A percentile compares a stretch with the other conserved stretches of the same genome.
Evolutionary conservation across 257 asterid genomes (phyloP).

Genomic region (Solanum chilense): DNA sequence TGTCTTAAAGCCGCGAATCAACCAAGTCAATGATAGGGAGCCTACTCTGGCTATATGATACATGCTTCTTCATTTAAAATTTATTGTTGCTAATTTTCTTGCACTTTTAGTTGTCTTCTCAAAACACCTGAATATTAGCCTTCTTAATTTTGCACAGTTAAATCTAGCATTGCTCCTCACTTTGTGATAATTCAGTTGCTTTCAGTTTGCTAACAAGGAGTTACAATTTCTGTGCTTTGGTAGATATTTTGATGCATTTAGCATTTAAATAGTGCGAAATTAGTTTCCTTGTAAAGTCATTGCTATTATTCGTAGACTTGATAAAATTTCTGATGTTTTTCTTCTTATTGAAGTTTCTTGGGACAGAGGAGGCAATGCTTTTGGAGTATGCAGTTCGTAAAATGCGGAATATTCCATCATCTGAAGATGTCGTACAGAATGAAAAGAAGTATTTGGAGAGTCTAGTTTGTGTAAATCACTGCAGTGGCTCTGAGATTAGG

Average conservation of each 20-base stretch:
- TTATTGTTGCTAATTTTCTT: neutral
- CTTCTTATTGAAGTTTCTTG: constrained; percentile 57
- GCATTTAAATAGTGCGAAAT: neutral
- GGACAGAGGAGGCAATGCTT: constrained; percentile 52
- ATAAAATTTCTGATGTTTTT: constrained; percentile 17
- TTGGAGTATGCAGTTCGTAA: constrained; percentile 58
- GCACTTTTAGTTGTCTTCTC: neutral
- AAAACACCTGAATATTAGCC: neutral
- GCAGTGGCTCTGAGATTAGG: constrained; percentile 34
- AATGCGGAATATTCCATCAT: constrained; percentile 42
- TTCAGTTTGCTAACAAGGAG: neutral
- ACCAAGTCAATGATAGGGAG: neutral
- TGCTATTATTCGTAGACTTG: neutral
- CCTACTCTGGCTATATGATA: neutral
- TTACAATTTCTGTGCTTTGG: neutral
- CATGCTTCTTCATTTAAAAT: neutral
- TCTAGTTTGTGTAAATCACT: constrained; percentile 40
- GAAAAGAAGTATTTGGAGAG: constrained; percentile 58
- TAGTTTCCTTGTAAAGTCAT: neutral
- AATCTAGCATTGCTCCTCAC: neutral
- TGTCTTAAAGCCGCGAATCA: neutral
- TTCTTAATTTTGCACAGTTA: neutral
- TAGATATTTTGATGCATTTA: neutral
- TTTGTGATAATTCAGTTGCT: neutral
- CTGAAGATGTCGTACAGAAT: constrained; percentile 38